Conservation (phyloP, 768 basidiomycete species). For the Lentinus tigrinus region DNA sequence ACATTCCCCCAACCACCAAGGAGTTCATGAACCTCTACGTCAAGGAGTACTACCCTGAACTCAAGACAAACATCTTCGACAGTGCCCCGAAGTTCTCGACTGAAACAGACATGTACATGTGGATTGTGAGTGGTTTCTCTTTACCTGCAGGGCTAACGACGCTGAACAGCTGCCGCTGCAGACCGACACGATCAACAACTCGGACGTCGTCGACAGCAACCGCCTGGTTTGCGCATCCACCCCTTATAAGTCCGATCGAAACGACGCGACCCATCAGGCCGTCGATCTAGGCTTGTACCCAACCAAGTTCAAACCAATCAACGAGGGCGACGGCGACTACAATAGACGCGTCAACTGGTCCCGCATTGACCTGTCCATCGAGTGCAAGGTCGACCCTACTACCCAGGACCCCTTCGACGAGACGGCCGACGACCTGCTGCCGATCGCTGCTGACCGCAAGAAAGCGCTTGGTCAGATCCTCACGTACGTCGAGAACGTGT, state of each 20-base stretch:
- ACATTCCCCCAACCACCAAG: background rate
- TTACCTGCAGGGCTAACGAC: no score
- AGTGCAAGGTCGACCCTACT: background rate
- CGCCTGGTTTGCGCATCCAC: background rate
- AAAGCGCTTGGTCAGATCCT: background rate
- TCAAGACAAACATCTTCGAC: no score
- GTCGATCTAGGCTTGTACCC: constrained; percentile 1
- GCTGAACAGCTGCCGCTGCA: no score
- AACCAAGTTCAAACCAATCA: background rate
- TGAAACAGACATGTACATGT: background rate
- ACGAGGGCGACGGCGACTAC: no score
- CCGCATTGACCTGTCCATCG: background rate
- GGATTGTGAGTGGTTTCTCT: background rate
- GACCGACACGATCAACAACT: background rate
- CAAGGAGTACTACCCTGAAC: background rate
- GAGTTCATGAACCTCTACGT: background rate
- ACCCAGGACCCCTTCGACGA: background rate
- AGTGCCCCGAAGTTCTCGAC: background rate
- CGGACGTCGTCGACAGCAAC: background rate
- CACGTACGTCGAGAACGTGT: background rate
- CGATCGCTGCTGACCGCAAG: background rate
- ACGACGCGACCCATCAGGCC: background rate
- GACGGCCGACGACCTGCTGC: no score
- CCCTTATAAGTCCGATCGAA: background rate
- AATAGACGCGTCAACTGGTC: constrained; percentile 22